Base-by-base conservation (phyloP, 2,329 filamentous ascomycete species). In the Tolypocladium tropicale region DNA sequence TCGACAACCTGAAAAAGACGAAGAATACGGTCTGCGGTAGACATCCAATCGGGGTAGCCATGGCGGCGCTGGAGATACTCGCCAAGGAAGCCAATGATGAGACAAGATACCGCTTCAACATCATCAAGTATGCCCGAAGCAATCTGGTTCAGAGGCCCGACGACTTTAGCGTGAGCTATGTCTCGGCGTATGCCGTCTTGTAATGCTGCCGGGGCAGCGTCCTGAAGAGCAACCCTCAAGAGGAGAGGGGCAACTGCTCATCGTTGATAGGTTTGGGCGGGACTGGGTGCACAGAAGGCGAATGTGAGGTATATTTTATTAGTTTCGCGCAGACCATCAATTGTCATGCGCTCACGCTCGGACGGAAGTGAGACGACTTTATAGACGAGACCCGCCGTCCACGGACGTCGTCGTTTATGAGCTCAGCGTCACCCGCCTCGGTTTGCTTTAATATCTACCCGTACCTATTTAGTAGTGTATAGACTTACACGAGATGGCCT, bases 81-180 rank as follows among this genome's bases (percentile, higher is more conserved):
- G 70, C 73, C 1, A 67, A 70, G 25, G 72, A 76, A 30, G 68
- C 68, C 11, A 61, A 72, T 41, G 67, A 69, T n/a, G 63, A 72
- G 32, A 52, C n/a, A 6, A 78, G 74, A 62, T 72, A 82, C 4
- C 77, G 69, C 54, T 95, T 97, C 71, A 83, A 80, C 63, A 90
- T 97, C 65, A 79, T 96, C 56, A 79, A 88, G 65, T 99, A 99
- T 70, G 86, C 96, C 67, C 82, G 92, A 58, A 99, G 93, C 72
- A 85, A 83, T 58, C 74, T 95, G 69, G 88, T 88, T 4, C 77
- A 81, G 61, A 77, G 78, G 33, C 76, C 86, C 1, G 70, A 68
- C 18, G 90, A 96, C 60, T 94, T 85, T 62, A 96, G 92, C 63
- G 94, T 99, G 53, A 96, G 92, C 73, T 99, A 99, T 71, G 91